Percentiles rank a stretch among this genome's conserved stretches.
Evolutionary conservation across 257 asterid genomes (phyloP).

Genomic region (Solanum tarapatanum): DNA sequence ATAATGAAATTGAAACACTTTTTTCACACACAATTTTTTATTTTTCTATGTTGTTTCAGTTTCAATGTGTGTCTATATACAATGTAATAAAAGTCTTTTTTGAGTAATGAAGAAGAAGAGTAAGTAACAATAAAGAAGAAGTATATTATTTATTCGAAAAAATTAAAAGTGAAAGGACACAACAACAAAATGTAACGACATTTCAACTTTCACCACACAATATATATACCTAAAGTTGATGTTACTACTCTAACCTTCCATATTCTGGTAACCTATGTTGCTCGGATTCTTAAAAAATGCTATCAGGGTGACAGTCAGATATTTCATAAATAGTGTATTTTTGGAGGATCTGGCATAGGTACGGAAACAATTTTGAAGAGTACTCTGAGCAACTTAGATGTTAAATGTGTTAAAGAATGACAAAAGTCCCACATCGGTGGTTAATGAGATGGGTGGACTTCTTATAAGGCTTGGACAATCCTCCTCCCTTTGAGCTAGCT

Average conservation of each 20-base stretch:
- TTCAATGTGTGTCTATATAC: neutral
- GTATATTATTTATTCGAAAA: neutral
- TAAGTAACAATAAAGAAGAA: neutral
- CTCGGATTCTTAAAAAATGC: too few relatives aligned
- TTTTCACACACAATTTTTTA: neutral
- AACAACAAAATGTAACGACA: constrained; percentile 13
- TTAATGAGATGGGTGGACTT: too few relatives aligned
- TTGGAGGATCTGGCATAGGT: rapidly evolving
- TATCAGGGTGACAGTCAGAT: too few relatives aligned
- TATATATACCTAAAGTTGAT: neutral
- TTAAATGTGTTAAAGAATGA: too few relatives aligned
- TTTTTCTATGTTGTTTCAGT: constrained; percentile 5
- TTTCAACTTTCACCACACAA: constrained; percentile 3
- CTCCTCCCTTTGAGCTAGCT: too few relatives aligned
- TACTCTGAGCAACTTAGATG: too few relatives aligned
- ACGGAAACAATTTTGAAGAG: too few relatives aligned
- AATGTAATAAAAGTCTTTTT: constrained; percentile 11
- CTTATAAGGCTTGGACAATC: too few relatives aligned
- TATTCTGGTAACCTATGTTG: neutral
- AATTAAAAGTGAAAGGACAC: neutral
- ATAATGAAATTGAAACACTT: neutral
- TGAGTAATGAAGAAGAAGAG: constrained; percentile 30
- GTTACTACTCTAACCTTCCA: neutral
- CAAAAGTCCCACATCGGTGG: too few relatives aligned
- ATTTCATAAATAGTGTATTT: too few relatives aligned